Conservation (phyloP, 331 rosid genomes). For the Malus hybrid region DNA sequence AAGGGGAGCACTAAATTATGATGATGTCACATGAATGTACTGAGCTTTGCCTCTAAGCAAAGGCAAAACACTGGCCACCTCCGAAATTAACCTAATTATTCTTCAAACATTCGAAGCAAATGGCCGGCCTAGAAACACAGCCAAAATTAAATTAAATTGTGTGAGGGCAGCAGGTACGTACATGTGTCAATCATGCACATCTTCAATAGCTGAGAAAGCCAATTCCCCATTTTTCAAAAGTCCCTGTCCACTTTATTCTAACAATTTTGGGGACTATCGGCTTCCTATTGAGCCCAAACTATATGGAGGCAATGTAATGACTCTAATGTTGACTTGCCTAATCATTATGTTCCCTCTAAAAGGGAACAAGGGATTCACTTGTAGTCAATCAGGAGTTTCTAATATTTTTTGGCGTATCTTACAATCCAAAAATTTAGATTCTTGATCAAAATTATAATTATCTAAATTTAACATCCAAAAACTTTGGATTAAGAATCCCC, state of each 20-base stretch:
- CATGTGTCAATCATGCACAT: neutral
- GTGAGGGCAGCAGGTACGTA: neutral
- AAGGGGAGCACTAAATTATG: neutral
- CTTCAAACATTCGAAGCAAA: neutral
- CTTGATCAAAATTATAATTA: too few species aligned
- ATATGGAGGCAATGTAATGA: constrained; percentile 1
- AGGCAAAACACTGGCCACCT: neutral
- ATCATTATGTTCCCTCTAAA: neutral
- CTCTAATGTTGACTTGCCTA: neutral
- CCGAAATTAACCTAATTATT: neutral
- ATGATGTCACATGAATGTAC: neutral
- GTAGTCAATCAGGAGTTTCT: neutral
- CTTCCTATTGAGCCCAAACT: constrained; percentile 17
- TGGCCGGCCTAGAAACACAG: neutral
- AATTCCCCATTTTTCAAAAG: neutral
- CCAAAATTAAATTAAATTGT: neutral
- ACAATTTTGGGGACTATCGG: constrained; percentile 7
- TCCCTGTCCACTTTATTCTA: constrained; percentile 1
- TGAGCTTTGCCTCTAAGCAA: neutral
- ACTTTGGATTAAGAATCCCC: too few species aligned
- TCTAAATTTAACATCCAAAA: too few species aligned
- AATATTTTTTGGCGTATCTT: neutral
- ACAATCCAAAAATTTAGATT: neutral
- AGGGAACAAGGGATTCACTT: neutral
- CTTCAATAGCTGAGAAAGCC: neutral